Base-by-base conservation (phyloP, 257 asterid species). In the Petrea volubilis region DNA sequence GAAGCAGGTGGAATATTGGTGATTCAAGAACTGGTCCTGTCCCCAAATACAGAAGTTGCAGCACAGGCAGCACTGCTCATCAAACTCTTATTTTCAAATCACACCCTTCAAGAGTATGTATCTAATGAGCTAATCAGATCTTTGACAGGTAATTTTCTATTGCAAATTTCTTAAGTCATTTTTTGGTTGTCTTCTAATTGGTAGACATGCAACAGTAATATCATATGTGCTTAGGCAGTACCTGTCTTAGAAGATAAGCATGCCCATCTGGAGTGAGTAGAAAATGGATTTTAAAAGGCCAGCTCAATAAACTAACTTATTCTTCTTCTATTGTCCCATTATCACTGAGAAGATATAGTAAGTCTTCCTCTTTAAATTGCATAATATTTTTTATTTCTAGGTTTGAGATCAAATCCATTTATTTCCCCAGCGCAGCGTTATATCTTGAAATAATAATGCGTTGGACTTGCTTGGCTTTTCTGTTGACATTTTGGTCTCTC, bases 61-160 rank as follows among this genome's bases (percentile, higher is more conserved):
- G 78, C 76, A 14, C 97, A 92, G 79, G 90, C 96, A 31, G 77
- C 97, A 46, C 57, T 90, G 78, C 85, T 92, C 60, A 76, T 87
- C 78, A 87, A 86, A 67, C 79, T 84, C 78, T 77, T 92, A 71
- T 89, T 92, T 76, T 92, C 97, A 57, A 92, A 87, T 74, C 97
- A 87, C 77, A 92, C 93, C 64, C 97, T 92, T 72, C 96, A 89
- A 80, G 96, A 92, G 71, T 92, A 88, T 52, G 93, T 78, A 38
- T 89, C 97, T 25, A 87, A 83, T 53, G 97, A 92, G 76, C 86
- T 92, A 31, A 75, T 92, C 84, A 80, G 84, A 66, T 87, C 96
- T 23, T 77, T 92, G 86, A 87, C 96, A 68, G 97, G 97, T 92
- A 82, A 69, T 59, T 73, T 62, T 23, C 21, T 59, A 47, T 76